Evolutionary conservation across 139 green algal species (phyloP), one percentile per base, ranked within the genome.

Genomic region (Tetraselmis chui): DNA sequence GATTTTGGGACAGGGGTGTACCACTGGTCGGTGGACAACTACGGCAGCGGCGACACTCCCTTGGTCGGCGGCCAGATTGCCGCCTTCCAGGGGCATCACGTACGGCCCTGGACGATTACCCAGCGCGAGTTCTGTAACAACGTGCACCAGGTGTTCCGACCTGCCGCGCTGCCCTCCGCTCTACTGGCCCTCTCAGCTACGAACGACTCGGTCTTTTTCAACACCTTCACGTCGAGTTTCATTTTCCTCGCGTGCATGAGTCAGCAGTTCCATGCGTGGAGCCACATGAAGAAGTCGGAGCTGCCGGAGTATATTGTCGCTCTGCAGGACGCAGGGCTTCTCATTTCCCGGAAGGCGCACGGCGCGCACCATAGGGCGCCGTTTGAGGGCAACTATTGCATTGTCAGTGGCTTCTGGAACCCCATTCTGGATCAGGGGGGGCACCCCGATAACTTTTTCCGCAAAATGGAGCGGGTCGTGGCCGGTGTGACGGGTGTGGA

Each of bases 221-320:
- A 95, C 76, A 81, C 89, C 27, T 98, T 95, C 85, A 79, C 90
- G 23, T 87, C 90, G 23, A 86, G 85, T n/a, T 94, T 96, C 87
- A 83, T 95, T 29, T 91, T 91, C 83, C 84, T 97, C 25, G 88
- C 94, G 24, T 94, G 92, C 89, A 92, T 99, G 90, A 93, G 87
- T 80, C 97, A 99, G 89, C 96, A 99, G 91, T 97, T 97, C 76
- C 97, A 99, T 83, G 92, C 95, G 0, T 99, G 96, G 94, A 89
- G 89, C 32, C 97, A 99, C 91, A 96, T 93, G 90, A 97, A 95
- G 86, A 92, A 91, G 82, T 92, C 88, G 31, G 85, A 97, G 82
- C 91, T 99, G 79, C 93, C 87, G 1, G 28, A 32, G 0, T 11
- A 82, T 0, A 92, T 99, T 1, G 59, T 94, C 2, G 83, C 85